Conservation (phyloP, 345 rosid genomes). For the Brassica carinata region DNA sequence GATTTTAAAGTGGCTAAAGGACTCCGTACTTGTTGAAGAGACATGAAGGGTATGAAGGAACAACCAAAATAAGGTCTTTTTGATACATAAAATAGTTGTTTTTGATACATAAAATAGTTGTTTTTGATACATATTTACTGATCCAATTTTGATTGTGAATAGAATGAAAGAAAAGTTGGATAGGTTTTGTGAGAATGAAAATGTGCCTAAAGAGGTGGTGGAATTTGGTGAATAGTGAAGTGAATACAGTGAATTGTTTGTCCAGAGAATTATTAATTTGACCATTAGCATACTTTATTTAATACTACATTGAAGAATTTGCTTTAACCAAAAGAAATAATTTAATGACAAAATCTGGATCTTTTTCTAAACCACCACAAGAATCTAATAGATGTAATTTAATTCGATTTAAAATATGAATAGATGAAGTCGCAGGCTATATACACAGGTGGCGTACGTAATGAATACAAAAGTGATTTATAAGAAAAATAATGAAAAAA, state of each 20-base stretch:
- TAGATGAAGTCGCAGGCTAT: slow-evolving; percentile 20
- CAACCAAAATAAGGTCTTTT: no score
- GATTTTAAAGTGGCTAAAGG: neutral
- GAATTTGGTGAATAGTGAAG: no score
- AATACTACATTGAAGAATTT: neutral
- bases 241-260: neutral
- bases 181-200: neutral
- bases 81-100: no score
- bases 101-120: neutral
- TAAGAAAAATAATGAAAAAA: neutral
- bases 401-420: no score
- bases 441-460: slow-evolving; percentile 27
- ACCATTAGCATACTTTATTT: no score
- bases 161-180: neutral
- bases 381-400: neutral
- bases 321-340: neutral
- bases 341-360: no score
- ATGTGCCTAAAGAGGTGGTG: no score
- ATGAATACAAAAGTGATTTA: neutral
- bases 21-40: neutral
- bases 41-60: no score
- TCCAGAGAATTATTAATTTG: no score
- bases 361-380: neutral
- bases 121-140: no score
- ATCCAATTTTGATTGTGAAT: no score